Evolutionary conservation across 129 eudicot genomes (phyloP), one percentile per base, ranked within the genome.

Genomic region (Ambrosia trifida): DNA sequence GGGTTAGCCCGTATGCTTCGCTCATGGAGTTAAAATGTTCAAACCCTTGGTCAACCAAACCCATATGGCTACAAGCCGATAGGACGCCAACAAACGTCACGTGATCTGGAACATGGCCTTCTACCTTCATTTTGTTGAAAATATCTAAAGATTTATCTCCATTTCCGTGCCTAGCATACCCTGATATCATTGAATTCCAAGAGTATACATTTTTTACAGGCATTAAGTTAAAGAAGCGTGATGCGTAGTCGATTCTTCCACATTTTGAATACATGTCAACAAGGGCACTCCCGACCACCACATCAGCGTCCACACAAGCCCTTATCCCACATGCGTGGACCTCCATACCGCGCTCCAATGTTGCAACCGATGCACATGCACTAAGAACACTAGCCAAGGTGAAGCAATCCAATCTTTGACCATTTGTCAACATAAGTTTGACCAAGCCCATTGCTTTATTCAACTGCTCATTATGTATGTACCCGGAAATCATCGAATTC

Each of bases 361-460:
- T 93, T 56, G 98, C 98, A 70, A 93, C 87, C 11, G 98, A 89
- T 68, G 98, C 98, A 82, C 98, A 93, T 13, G 95, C 98, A 64
- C 98, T 93, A 36, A 93, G 88, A 74, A 93, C 95, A 28, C 95
- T 85, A 64, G 98, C 98, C 35, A 89, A 82, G 24, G 95, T 89
- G 90, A 87, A 93, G 62, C 82, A 71, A 71, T 93, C 96, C 56
- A 93, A 75, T 69, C 83, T 76, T 47, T 83, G 83, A 56, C 98
- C 98, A 28, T 83, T 85, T 16, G 81, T 86, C 78, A 89, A 32
- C 88, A 93, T 83, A 76, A 73, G 68, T 79, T 79, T 71, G 30
- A 89, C 96, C 79, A 93, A 81, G 46, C 83, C 75, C 87, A 93
- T 85, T 38, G 96, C 98, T 49, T 83, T 83, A 20, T 81, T 66